Percentiles rank a stretch among this genome's conserved stretches.
Evolutionary conservation across 345 rosid species (phyloP).

Genomic region (Corymbia maculata): DNA sequence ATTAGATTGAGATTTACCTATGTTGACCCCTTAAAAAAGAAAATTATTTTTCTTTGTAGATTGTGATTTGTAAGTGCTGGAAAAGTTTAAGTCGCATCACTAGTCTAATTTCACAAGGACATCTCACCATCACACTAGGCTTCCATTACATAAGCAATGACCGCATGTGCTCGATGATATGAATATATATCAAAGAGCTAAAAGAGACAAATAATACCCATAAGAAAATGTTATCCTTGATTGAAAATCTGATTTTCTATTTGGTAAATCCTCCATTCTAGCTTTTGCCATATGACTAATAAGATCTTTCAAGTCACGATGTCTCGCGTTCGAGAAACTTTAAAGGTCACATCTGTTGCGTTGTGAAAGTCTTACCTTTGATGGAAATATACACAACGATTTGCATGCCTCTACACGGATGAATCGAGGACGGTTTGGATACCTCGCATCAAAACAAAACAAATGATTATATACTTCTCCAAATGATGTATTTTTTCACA

Average conservation of each 20-base stretch:
- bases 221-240: neutral
- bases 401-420: neutral
- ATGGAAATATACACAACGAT: neutral
- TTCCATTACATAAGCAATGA: neutral
- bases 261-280: too few species aligned
- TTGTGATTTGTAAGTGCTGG: neutral
- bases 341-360: rapidly evolving
- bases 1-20: neutral
- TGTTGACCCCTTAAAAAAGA: neutral
- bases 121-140: neutral
- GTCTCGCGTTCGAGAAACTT: neutral
- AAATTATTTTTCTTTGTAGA: neutral
- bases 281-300: neutral
- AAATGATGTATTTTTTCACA: neutral
- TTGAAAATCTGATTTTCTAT: too few species aligned
- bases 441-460: neutral
- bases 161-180: neutral
- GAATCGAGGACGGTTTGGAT: neutral
- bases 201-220: neutral
- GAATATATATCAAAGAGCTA: neutral
- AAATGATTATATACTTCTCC: neutral
- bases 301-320: neutral
- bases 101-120: neutral
- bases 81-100: neutral
- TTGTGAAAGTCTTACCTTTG: neutral